A percentile compares a stretch with the other conserved stretches of the same genome.
Evolutionary conservation across 768 basidiomycete species (phyloP).

Genomic region (Inosperma sp.): DNA sequence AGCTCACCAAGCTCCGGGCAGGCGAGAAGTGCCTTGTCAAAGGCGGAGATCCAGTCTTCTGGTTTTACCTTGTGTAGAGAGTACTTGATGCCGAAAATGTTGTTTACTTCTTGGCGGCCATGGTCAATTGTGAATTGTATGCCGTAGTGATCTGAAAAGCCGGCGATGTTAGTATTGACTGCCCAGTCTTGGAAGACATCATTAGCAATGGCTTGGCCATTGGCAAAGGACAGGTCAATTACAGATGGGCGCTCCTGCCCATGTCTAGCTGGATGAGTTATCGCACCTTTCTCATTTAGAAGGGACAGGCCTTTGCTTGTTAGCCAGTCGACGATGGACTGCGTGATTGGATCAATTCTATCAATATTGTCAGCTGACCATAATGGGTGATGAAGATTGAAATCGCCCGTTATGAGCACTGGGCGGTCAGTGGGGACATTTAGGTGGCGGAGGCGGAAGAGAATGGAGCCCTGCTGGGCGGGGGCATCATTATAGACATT

Average conservation of each 20-base stretch:
- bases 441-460: neutral
- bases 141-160: slow-evolving; percentile 19
- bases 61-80: slow-evolving; percentile 17
- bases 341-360: neutral
- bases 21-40: slow-evolving; percentile 4
- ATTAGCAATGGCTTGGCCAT: slow-evolving; percentile 5
- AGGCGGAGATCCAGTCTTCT: slow-evolving; percentile 15
- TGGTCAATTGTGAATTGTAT: slow-evolving; percentile 19
- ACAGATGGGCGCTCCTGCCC: slow-evolving; percentile 9
- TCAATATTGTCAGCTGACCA: slow-evolving; percentile 10
- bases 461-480: neutral
- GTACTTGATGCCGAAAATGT: slow-evolving; percentile 14
- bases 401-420: slow-evolving; percentile 22
- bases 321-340: slow-evolving; percentile 18
- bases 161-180: slow-evolving; percentile 13
- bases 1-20: neutral
- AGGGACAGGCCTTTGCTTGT: slow-evolving; percentile 11
- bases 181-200: slow-evolving; percentile 19
- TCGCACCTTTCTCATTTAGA: slow-evolving; percentile 17
- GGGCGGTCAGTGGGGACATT: slow-evolving; percentile 15
- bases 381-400: slow-evolving; percentile 21
- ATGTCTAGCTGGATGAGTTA: slow-evolving; percentile 14
- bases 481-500: slow-evolving; percentile 15
- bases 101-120: slow-evolving; percentile 15
- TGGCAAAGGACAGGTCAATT: slow-evolving; percentile 20